Evolutionary conservation across 257 asterid genomes (phyloP).

Genomic region (Galeopsis tetrahit): DNA sequence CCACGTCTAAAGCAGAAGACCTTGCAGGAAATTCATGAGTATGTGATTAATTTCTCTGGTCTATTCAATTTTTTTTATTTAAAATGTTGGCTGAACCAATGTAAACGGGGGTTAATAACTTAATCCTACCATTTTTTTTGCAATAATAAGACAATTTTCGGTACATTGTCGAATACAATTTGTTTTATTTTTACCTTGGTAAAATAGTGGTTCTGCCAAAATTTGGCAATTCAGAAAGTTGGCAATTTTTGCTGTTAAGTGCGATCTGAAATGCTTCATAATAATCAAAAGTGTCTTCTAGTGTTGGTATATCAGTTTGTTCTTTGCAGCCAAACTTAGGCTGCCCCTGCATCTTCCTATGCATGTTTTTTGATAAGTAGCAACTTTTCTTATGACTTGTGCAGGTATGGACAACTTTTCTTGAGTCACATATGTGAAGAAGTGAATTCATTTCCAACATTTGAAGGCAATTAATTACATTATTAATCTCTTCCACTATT

Average conservation of each 20-base stretch:
- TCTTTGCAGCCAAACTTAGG: conserved; percentile 25
- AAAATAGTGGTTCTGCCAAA: conserved; percentile 16
- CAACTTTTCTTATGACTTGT: conserved; percentile 33
- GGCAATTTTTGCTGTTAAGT: neutral
- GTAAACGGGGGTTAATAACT: neutral
- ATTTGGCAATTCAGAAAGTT: conserved; percentile 5
- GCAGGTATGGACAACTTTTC: conserved; percentile 83
- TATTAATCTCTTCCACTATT: conserved; percentile 22
- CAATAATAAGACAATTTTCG: neutral
- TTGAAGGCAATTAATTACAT: conserved; percentile 62
- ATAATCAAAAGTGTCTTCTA: neutral
- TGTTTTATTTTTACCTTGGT: conserved; percentile 19
- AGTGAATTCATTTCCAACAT: conserved; percentile 69
- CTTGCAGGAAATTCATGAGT: conserved; percentile 73
- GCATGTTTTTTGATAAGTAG: conserved; percentile 26
- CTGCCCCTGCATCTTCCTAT: conserved; percentile 11
- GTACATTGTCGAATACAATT: neutral
- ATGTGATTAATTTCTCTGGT: conserved; percentile 43
- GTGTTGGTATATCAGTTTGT: conserved; percentile 16
- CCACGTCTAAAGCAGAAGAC: conserved; percentile 89
- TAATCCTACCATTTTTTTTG: conserved; percentile 3
- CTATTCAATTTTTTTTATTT: conserved; percentile 19
- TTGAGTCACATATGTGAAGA: conserved; percentile 74
- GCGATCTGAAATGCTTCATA: neutral
- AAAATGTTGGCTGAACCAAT: conserved; percentile 24